phyloP scores from a whole-genome alignment of 1,139 yeast species.

The Nadsonia starkeyi-henricii region DNA sequence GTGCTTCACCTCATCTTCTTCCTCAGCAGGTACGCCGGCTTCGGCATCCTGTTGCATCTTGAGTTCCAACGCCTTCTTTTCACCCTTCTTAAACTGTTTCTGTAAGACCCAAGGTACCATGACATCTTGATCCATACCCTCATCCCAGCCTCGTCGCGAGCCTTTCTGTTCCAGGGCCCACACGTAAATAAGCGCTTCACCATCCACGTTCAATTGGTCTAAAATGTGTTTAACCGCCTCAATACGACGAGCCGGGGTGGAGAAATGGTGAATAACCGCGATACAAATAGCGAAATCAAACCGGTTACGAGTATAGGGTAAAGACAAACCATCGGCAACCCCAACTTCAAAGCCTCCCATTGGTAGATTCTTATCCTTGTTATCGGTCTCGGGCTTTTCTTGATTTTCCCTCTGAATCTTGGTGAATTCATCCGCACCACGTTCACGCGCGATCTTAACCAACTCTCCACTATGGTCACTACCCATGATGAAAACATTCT shows the following conservation, averaged over 20 bases:
- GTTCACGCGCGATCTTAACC: slow-evolving; percentile 50
- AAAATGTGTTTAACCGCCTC: slow-evolving; percentile 61
- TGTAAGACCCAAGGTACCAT: slow-evolving; percentile 89
- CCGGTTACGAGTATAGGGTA: slow-evolving; percentile 47
- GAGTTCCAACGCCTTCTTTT: slow-evolving; percentile 4
- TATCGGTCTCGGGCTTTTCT: slow-evolving; percentile 6
- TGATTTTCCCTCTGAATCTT: slow-evolving; percentile 7
- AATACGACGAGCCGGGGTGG: slow-evolving; percentile 66
- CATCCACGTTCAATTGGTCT: slow-evolving; percentile 41
- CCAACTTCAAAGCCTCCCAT: slow-evolving; percentile 32
- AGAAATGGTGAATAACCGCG: slow-evolving; percentile 91
- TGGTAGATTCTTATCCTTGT: slow-evolving; percentile 5
- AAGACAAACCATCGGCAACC: slow-evolving; percentile 60
- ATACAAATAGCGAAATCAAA: slow-evolving; percentile 91
- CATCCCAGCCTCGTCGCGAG: slow-evolving; percentile 77
- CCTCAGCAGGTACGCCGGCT: slow-evolving; percentile 14
- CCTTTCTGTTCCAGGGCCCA: slow-evolving; percentile 93
- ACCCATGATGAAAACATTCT: slow-evolving; percentile 56
- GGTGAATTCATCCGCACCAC: slow-evolving; percentile 16
- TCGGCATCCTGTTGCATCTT: slow-evolving; percentile 10
- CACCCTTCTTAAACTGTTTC: slow-evolving; percentile 10
- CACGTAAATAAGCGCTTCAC: slow-evolving; percentile 69
- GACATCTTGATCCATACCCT: slow-evolving; percentile 85
- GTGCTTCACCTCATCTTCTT: slow-evolving; percentile 42
- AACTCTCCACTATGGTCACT: slow-evolving; percentile 76